Base-by-base conservation (phyloP, 2,329 filamentous ascomycete genomes). In the Remersonia thermophila region DNA sequence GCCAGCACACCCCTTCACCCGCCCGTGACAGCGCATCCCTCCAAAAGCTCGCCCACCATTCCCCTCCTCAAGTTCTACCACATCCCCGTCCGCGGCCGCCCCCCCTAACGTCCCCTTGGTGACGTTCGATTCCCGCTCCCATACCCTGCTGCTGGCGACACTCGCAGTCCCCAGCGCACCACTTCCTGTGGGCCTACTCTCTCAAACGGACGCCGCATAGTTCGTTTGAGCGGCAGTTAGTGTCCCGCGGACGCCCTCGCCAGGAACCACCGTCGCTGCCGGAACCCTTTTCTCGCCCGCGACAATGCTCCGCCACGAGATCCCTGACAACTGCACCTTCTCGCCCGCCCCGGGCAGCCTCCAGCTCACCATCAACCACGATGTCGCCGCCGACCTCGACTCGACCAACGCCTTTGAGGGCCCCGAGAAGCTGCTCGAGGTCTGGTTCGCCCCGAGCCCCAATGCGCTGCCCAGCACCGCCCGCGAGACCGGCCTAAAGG, bases 171-270 rank as follows among this genome's bases (percentile, higher is more conserved):
- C 62, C 55, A 51, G 53, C 62, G 61, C 60, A 63, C 67, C 66
- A 69, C 71, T 62, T 73, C 70, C 73, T 76, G 81, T 91, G 85
- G 84, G 85, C 83, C 85, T 91, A 86, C 84, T 91, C 82, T 87
- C 83, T 87, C 83, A 83, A 77, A 73, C 85, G 83, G 71, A 83
- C 82, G 71, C 80, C 77, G 76, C 81, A 85, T 80, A 75, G 81
- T 87, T 87, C 84, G 83, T 89, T 85, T 93, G 84, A 77, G 84
- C 73, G 77, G 83, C 78, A 93, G 86, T 85, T 82, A 86, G 85
- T 83, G 86, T 85, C 91, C 82, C 82, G 81, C 79, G 71, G 73
- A 75, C 69, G 68, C 62, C 61, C 57, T 57, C n/a, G n/a, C 48
- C 27, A 28, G 50, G 42, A 37, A 36, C 27, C 38, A 34, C 27